Evolutionary conservation across 768 basidiomycete species (phyloP).

Genomic region (Porphyrellus cyaneotinctus): DNA sequence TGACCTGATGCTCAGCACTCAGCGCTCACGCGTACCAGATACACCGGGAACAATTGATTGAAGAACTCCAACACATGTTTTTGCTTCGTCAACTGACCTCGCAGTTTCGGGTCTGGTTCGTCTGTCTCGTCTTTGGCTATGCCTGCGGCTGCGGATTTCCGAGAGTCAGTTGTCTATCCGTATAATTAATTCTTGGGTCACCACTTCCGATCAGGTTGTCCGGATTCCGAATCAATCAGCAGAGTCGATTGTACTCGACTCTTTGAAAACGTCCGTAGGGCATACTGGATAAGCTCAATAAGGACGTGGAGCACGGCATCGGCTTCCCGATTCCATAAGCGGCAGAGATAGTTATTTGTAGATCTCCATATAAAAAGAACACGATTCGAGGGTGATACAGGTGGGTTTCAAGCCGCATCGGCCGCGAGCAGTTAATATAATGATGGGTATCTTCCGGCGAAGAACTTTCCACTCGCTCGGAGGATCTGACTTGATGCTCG

Average conservation of each 20-base stretch:
- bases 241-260: neutral
- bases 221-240: neutral
- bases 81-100: constrained; percentile 13
- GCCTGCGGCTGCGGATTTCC: neutral
- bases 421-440: constrained; percentile 13
- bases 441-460: neutral
- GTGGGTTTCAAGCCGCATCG: constrained; percentile 8
- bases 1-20: constrained; percentile 11
- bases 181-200: no score
- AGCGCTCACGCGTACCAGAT: constrained; percentile 14
- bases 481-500: constrained; percentile 17
- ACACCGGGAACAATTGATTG: constrained; percentile 12
- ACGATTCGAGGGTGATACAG: constrained; percentile 6
- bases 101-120: constrained; percentile 4
- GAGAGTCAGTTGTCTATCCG: neutral
- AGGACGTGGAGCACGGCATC: constrained; percentile 15
- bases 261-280: neutral
- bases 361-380: neutral
- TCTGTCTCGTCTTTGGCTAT: constrained; percentile 4
- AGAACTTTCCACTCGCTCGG: neutral
- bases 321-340: constrained; percentile 17
- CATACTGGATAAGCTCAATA: constrained; percentile 14
- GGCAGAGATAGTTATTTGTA: constrained; percentile 17
- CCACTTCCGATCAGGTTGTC: constrained; percentile 1
- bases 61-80: constrained; percentile 18